A percentile compares a stretch with the other conserved stretches of the same genome.
phyloP scores from a whole-genome alignment of 306 rosid genomes.

The Acacia melanoxylon region DNA sequence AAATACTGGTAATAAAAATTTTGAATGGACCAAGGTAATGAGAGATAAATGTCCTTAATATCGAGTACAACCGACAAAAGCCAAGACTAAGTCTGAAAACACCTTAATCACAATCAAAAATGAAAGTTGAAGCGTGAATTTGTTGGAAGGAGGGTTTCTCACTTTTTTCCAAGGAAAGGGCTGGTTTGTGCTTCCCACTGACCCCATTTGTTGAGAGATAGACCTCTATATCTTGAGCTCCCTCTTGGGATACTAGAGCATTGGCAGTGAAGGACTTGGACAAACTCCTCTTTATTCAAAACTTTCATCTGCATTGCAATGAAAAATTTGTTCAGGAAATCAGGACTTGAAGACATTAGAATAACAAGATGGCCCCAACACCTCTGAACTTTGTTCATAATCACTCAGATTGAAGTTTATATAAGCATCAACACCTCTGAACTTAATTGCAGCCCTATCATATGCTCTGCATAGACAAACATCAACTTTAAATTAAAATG shows the following conservation, averaged over 20 bases:
- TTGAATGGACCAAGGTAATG: neutral
- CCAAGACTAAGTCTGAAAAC: neutral
- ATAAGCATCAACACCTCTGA: conserved; percentile 81
- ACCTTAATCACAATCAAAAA: neutral
- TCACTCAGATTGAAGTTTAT: conserved; percentile 70
- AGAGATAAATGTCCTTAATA: neutral
- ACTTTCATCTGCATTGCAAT: conserved; percentile 55
- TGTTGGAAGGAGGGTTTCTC: conserved; percentile 17
- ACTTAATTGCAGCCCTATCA: too few relatives aligned
- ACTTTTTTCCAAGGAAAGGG: conserved; percentile 66
- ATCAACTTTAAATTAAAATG: too few relatives aligned
- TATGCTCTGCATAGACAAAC: too few relatives aligned
- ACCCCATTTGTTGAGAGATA: conserved; percentile 56
- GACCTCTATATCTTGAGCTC: conserved; percentile 57
- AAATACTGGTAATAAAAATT: neutral
- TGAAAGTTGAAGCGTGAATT: neutral
- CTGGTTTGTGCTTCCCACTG: conserved; percentile 70
- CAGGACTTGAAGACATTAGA: neutral
- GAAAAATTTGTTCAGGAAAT: neutral
- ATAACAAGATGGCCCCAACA: neutral
- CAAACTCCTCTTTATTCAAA: conserved; percentile 74
- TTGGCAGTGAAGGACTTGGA: conserved; percentile 64
- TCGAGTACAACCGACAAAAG: neutral
- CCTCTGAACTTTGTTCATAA: too few relatives aligned
- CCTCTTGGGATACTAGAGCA: conserved; percentile 65